Base-by-base conservation (phyloP, 306 rosid genomes). In the Castanea sativa region DNA sequence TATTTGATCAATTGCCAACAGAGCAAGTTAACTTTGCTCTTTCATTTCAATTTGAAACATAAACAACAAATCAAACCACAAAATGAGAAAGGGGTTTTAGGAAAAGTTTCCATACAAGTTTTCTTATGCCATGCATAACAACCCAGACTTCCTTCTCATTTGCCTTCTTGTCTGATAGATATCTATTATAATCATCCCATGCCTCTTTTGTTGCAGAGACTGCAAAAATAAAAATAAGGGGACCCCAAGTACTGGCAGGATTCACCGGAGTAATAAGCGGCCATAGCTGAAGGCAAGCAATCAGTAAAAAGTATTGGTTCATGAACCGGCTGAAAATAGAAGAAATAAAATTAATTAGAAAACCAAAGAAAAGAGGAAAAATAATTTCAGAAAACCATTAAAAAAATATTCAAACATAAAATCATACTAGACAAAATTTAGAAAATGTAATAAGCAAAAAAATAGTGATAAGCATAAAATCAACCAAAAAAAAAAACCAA, bases 171-270 rank as follows among this genome's bases (percentile, higher is more conserved):
- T 95, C 99, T 75, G 98, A 93, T 61, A 93, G 94, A 87, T 91
- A 90, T 87, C 99, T 84, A 75, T 92, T 88, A 86, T 95, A 95
- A 84, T 95, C 99, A 87, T 95, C 99, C 99, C 99, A 95, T 0
- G 93, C 98, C 96, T 95, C 99, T 89, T 95, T 95, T 56, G 97
- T 85, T 6, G 99, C 98, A 73, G 99, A 95, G 77, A 95, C 98
- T 21, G 99, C 96, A 82, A 95, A 95, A 82, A 95, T 95, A 87
- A 95, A 95, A 58, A 95, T 89, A 85, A 95, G 99, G 13, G 99
- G 99, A 81, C 99, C 99, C 99, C 99, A 95, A 53, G 99, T 95
- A 78, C 99, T 95, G 80, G 98, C 99, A 65, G 99, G 99, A 88
- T 95, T 95, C 71, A 95, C 99, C 23, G 99, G 99, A 79, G 99